A percentile compares a stretch with the other conserved stretches of the same genome.
Evolutionary conservation across 1,139 yeast genomes (phyloP).

Genomic region (Geotrichum cucujoidarum): DNA sequence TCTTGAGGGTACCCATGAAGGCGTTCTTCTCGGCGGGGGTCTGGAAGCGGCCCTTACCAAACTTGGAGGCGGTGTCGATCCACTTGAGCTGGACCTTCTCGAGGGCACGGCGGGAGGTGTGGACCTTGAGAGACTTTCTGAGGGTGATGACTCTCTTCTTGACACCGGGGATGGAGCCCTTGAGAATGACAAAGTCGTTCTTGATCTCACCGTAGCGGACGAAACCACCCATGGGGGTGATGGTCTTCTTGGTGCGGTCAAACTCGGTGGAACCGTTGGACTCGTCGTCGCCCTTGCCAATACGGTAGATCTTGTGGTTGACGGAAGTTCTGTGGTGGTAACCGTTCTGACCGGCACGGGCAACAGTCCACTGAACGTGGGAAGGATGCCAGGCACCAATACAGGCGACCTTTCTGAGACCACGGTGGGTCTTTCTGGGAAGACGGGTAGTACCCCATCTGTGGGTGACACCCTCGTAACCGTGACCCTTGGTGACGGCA

Average conservation of each 20-base stretch:
- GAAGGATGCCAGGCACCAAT: constrained; percentile 99
- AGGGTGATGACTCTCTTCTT: constrained; percentile 98
- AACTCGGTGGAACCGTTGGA: constrained; percentile 92
- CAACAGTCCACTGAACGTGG: constrained; percentile 99
- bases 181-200: constrained; percentile 94
- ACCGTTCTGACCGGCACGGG: constrained; percentile 99
- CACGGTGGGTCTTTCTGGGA: constrained; percentile 99
- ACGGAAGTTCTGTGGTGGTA: constrained; percentile 99
- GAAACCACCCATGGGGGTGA: constrained; percentile 99
- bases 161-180: constrained; percentile 99
- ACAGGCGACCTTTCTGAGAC: constrained; percentile 99
- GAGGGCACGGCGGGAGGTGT: constrained; percentile 95
- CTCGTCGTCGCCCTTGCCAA: constrained; percentile 95
- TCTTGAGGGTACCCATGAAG: constrained; percentile 99
- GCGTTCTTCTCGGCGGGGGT: constrained; percentile 99
- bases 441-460: constrained; percentile 99
- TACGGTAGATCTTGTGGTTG: constrained; percentile 99
- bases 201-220: constrained; percentile 98
- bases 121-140: constrained; percentile 97
- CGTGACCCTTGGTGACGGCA: constrained; percentile 99
- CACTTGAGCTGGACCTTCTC: constrained; percentile 97
- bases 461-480: constrained; percentile 99
- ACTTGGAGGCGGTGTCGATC: constrained; percentile 99
- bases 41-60: constrained; percentile 99
- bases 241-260: constrained; percentile 99